These are phyloP conservation scores for Metschnikowia hibisci DNA, from an alignment of 805 yeast species.

Conservation along the genomic window DNA sequence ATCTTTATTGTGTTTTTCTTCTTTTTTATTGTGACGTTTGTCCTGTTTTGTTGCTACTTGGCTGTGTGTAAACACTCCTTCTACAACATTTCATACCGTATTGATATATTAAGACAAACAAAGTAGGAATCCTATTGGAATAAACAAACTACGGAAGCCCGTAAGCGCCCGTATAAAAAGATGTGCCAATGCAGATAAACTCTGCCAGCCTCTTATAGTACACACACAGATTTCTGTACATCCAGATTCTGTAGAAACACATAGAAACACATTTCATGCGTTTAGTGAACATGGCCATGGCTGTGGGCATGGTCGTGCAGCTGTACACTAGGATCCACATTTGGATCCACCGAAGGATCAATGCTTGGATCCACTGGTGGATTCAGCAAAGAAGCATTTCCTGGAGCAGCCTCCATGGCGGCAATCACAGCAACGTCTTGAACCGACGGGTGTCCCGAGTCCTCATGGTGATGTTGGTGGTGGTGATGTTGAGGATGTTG, in stretches of 20 bases:
- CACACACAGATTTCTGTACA: conserved; percentile 6
- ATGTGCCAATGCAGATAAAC: neutral
- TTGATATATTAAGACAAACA: conserved; percentile 6
- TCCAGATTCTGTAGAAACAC: conserved; percentile 1
- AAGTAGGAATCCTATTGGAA: conserved; percentile 3
- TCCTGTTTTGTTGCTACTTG: too few relatives aligned
- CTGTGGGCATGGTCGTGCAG: conserved; percentile 39
- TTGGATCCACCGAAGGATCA: conserved; percentile 40
- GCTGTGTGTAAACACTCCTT: neutral
- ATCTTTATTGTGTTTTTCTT: too few relatives aligned
- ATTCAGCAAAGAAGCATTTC: conserved; percentile 23
- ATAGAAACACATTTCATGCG: conserved; percentile 3
- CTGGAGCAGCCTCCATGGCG: conserved; percentile 36
- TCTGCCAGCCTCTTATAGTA: conserved; percentile 9
- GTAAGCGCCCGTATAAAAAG: conserved; percentile 1
- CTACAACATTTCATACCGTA: neutral
- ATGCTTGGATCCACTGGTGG: conserved; percentile 33
- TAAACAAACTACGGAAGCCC: conserved; percentile 7
- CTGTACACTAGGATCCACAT: conserved; percentile 42
- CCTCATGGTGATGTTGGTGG: conserved; percentile 25
- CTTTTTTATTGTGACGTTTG: too few relatives aligned
- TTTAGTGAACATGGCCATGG: conserved; percentile 20
- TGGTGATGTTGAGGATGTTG: conserved; percentile 20
- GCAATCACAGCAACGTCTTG: conserved; percentile 44
- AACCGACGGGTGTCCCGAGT: conserved; percentile 26